Evolutionary conservation across 2,329 filamentous ascomycete species (phyloP).

Genomic region (Fusarium neocosmosporiellum): DNA sequence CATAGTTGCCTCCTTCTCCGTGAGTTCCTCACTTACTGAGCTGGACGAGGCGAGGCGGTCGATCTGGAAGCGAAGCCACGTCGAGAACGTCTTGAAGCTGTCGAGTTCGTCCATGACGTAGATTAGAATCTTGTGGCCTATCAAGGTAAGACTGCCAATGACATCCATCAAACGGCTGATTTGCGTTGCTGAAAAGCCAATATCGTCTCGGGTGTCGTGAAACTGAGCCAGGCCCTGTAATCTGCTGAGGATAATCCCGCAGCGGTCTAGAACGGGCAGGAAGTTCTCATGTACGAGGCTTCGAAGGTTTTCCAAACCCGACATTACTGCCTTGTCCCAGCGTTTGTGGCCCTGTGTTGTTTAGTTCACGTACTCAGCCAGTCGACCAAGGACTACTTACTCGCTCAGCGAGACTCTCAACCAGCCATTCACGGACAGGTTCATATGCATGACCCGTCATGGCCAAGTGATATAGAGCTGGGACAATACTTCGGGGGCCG

Average conservation of each 20-base stretch:
- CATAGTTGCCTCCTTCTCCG: slow-evolving; percentile 81
- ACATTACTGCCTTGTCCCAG: slow-evolving; percentile 89
- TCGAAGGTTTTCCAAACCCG: slow-evolving; percentile 81
- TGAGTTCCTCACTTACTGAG: slow-evolving; percentile 74
- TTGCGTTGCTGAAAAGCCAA: slow-evolving; percentile 73
- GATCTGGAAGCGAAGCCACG: slow-evolving; percentile 87
- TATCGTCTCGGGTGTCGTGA: slow-evolving; percentile 72
- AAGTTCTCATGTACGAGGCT: slow-evolving; percentile 87
- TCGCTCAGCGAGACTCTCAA: slow-evolving; percentile 83
- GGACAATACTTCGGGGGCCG: slow-evolving; percentile 71
- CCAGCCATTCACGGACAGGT: slow-evolving; percentile 85
- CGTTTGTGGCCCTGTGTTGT: slow-evolving; percentile 81
- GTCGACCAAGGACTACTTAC: slow-evolving; percentile 57
- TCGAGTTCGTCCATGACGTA: slow-evolving; percentile 80
- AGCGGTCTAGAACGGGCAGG: slow-evolving; percentile 86
- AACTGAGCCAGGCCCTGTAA: slow-evolving; percentile 87
- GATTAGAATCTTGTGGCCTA: slow-evolving; percentile 78
- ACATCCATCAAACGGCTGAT: slow-evolving; percentile 76
- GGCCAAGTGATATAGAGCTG: slow-evolving; percentile 85
- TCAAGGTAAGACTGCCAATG: slow-evolving; percentile 78
- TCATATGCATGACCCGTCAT: slow-evolving; percentile 84
- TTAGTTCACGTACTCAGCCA: slow-evolving; percentile 28
- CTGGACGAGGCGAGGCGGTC: slow-evolving; percentile 76
- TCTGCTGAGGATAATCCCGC: slow-evolving; percentile 82
- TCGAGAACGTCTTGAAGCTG: slow-evolving; percentile 81